phyloP scores from a whole-genome alignment of 2,329 filamentous ascomycete genomes.

The Exophiala xenobiotica region DNA sequence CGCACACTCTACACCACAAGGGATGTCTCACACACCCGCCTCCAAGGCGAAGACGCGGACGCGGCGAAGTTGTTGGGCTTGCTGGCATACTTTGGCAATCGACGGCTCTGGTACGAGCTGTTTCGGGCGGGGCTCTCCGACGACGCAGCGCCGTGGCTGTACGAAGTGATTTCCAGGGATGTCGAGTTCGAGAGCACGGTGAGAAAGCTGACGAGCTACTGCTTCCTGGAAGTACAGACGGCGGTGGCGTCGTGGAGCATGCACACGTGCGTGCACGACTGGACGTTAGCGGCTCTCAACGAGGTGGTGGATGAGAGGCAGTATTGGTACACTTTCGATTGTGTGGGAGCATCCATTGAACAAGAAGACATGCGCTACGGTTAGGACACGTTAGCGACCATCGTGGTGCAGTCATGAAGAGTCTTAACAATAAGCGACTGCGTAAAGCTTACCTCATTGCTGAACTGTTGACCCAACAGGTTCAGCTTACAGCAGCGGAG shows the following conservation, averaged over 20 bases:
- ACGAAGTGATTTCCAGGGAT: neutral
- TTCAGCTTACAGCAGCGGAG: slow-evolving; percentile 28
- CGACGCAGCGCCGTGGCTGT: slow-evolving; percentile 27
- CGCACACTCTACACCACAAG: slow-evolving; percentile 28
- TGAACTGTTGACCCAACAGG: neutral
- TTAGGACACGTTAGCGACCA: neutral
- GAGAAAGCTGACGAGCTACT: slow-evolving; percentile 15
- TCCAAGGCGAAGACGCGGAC: slow-evolving; percentile 15
- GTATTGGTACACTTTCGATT: slow-evolving; percentile 21
- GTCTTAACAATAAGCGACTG: neutral
- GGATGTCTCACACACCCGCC: slow-evolving; percentile 19
- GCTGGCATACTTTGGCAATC: slow-evolving; percentile 46
- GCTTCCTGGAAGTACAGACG: slow-evolving; percentile 16
- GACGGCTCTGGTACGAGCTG: slow-evolving; percentile 49
- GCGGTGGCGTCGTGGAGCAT: slow-evolving; percentile 14
- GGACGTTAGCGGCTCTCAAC: slow-evolving; percentile 21
- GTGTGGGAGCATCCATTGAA: slow-evolving; percentile 7
- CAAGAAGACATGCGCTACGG: slow-evolving; percentile 8
- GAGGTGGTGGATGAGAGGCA: slow-evolving; percentile 3
- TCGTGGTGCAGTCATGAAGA: neutral
- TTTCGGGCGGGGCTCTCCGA: slow-evolving; percentile 29
- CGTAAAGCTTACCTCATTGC: neutral
- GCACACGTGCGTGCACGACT: slow-evolving; percentile 26
- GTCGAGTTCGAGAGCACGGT: slow-evolving; percentile 17
- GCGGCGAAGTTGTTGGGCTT: slow-evolving; percentile 41